Evolutionary conservation across 495 filamentous ascomycete genomes (phyloP), one percentile per base, ranked within the genome.

Genomic region (Penicillium dipodomyicola): DNA sequence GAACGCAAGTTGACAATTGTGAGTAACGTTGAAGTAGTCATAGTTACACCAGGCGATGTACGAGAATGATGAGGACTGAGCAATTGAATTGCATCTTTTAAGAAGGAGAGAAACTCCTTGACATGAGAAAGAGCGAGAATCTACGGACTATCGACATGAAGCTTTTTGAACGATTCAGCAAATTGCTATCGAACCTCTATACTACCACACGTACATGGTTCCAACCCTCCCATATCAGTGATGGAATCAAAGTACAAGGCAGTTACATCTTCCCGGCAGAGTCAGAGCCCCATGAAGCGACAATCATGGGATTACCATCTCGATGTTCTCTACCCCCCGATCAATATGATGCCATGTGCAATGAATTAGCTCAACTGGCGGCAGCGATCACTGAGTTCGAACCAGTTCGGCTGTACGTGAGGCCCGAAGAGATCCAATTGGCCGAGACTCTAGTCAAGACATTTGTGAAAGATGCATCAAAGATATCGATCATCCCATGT

Each of bases 291-390:
- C 64, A 67, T 48, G 44, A 56, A 45, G 64, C 64, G 8, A 64
- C 64, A 5, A 62, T 67, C 15, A 56, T 67, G 9, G 61, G 64
- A 1, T 67, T 67, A 35, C 64, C 64, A 15, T 67, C 64, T 14
- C 53, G 43, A 11, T 54, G 42, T 14, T 67, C 64, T 6, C 41
- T 56, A 10, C 52, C 58, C 2, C 61, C 56, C 1, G 47, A 53
- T 27, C 49, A 61, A 22, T 67, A 61, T 44, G 58, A 61, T 27
- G 55, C 49, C 12, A 44, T 61, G 23, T 67, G 64, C 47, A 47
- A 52, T 9, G 65, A 68, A 46, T 42, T 68, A 15, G 46, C 50
- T 10, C 54, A 59, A 27, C 55, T 68, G 11, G 65, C 62, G 2
- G 45, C 54, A 7, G 56, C 54, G 3, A 63, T 68, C 33, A 42